Evolutionary conservation across 148 eudicot genomes (phyloP), one percentile per base, ranked within the genome.

Genomic region (Rhododendron griersonianum): DNA sequence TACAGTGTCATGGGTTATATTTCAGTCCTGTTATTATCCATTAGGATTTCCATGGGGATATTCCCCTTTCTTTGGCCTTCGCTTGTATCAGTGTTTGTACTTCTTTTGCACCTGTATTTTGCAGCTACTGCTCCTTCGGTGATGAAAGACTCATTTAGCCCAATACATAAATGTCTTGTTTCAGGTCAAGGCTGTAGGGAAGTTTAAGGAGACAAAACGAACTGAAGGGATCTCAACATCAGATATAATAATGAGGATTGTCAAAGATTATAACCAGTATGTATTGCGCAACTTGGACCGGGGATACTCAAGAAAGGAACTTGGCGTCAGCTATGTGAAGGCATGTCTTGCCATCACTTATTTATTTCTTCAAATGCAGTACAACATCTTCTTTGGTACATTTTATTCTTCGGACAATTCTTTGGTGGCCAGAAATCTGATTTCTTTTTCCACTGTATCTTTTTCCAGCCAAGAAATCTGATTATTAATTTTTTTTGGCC

Each of bases 221-320:
- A 91, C 97, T 19, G 95, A 93, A 2, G 95, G 95, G 63, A 94
- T 94, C 41, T 94, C 97, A 18, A 94, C 97, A 44, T 94, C 94
- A 23, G 95, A 93, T 83, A 86, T 94, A 77, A 92, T 94, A 80
- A 94, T 93, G 97, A 89, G 95, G 87, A 92, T 92, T 80, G 93
- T 94, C 45, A 93, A 93, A 90, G 97, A 94, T 82, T 94, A 94
- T 82, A 94, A 94, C 86, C 89, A 93, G 63, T 94, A 93, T 91
- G 97, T 94, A 81, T 88, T 94, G 94, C 95, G 95, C 39, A 94
- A 94, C 88, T 91, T 94, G 91, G 93, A 91, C 85, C 93, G 97
- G 19, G 95, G 97, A 61, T 94, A 93, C 88, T 92, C 97, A 28
- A 93, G 97, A 91, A 94, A 90, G 91, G 95, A 94, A 63, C 95